Evolutionary conservation across 495 filamentous ascomycete species (phyloP), one percentile per base, ranked within the genome.

Genomic region (Friedmanniomyces endolithicus): DNA sequence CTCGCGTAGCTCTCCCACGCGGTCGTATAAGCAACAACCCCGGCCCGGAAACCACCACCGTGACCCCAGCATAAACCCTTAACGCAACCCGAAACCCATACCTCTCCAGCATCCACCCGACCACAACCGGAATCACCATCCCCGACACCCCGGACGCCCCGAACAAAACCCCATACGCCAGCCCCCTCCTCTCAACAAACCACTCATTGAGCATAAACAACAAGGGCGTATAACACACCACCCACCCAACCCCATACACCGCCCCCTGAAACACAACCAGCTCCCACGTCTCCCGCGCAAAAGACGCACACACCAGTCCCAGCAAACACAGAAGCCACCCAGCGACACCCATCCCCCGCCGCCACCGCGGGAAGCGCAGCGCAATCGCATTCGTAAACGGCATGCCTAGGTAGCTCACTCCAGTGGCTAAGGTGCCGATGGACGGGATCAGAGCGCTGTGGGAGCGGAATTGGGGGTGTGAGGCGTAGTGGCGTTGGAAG

Each of bases 131-230:
- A 37, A 73, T 62, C 4, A 67, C 52, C 8, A 66, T 41, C 7
- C 70, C 71, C 7, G 61, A 64, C 17, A 68, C 57, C 7, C 72
- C 72, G 17, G 62, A 58, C 8, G 70, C 70, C 23, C 63, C 64
- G 40, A 66, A 70, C 19, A 73, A 61, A 43, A 74, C 47, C 0
- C 72, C 72, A 56, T 70, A 72, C 14, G 72, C 72, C 53, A 73
- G 65, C 0, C 71, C 72, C 11, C 71, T 65, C 11, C 66, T 66
- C 43, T 55, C 41, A 19, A 67, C 60, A 57, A 67, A 74, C 58
- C 62, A 74, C 47, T 69, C 69, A 51, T 72, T 71, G 9, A 73
- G 53, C 55, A 72, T 65, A 31, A 58, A 52, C n/a, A 66, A 35
- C 14, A 64, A 58, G 6, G 65, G 64, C 11, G 48, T 56, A 48